Base-by-base conservation (phyloP, 306 rosid species). In the Hylodesmum podocarpum region DNA sequence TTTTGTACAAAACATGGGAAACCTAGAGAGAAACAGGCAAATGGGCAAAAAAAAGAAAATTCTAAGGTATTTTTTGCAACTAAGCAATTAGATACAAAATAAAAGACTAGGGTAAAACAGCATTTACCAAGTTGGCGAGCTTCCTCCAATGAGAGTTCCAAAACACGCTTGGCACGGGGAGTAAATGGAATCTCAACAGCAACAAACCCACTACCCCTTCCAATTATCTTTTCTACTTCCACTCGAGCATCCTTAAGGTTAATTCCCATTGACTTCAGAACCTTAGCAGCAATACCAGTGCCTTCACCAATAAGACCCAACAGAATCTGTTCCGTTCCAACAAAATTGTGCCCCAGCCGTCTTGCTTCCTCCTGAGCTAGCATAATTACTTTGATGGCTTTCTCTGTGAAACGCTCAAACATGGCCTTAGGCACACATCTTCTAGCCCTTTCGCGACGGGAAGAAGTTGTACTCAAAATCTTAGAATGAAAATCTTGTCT, bases 321-420 rank as follows among this genome's bases (percentile, higher is more conserved):
- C n/a, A 92, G 88, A 59, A 93, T 87, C 84, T 90, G 97, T 86
- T 93, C 97, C 0, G 97, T 93, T 57, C 97, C 97, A 76, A 93
- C 97, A 67, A 93, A 93, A 79, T 90, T 93, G 80, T 92, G 97
- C 61, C 97, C 97, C 76, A 93, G 88, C 4, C 97, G 86, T 76
- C 96, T 90, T 22, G 96, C 96, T 83, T 93, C 97, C 84, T 93
- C 97, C 84, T 93, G 96, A 10, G 97, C 94, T 28, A 90, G 90
- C 97, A 93, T 90, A 55, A 93, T 90, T 12, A 90, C 96, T 81
- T 93, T 90, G 59, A 93, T 93, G 44, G 97, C 96, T 73, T 93
- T 93, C 80, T 90, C 97, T 0, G 97, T 93, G 77, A 90, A 93
- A n/a, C 97, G 94, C 88, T 93, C 97, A 55, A 93, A 93, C 97